Percentiles rank a stretch among this genome's conserved stretches.
These are phyloP conservation scores for Gynostemma pentaphyllum DNA, from an alignment of 306 rosid genomes.

Conservation along the genomic window DNA sequence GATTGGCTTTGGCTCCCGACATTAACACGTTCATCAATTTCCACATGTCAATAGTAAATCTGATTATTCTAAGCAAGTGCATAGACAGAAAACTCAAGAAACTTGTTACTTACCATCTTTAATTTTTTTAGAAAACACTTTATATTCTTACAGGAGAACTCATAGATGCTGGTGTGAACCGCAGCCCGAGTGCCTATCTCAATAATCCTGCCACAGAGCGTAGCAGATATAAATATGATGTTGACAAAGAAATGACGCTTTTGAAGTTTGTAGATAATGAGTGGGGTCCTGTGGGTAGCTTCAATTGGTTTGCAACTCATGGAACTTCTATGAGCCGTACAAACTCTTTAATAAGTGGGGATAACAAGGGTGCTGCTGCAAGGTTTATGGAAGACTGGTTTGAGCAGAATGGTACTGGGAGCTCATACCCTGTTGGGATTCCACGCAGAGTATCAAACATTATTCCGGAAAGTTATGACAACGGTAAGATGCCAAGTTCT, in stretches of 20 bases:
- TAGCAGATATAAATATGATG: slow-evolving; percentile 51
- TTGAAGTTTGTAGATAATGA: slow-evolving; percentile 70
- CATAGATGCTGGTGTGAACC: slow-evolving; percentile 74
- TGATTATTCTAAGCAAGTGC: not conserved
- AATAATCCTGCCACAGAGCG: slow-evolving; percentile 74
- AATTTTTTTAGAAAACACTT: not conserved
- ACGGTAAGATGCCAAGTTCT: slow-evolving; percentile 17
- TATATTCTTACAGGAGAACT: slow-evolving; percentile 47
- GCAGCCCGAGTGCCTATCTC: slow-evolving; percentile 91
- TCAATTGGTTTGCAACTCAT: slow-evolving; percentile 95
- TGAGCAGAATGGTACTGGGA: slow-evolving; percentile 22
- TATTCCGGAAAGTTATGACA: slow-evolving; percentile 12
- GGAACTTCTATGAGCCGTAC: slow-evolving; percentile 96
- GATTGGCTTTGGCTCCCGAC: not conserved
- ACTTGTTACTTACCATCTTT: slow-evolving; percentile 12
- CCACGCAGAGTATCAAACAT: slow-evolving; percentile 35
- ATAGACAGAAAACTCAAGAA: not conserved
- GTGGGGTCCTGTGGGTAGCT: slow-evolving; percentile 86
- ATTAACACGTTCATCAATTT: not conserved
- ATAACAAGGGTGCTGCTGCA: slow-evolving; percentile 95
- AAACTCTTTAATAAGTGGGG: slow-evolving; percentile 81
- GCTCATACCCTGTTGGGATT: slow-evolving; percentile 13
- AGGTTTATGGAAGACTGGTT: slow-evolving; percentile 98
- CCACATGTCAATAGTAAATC: not conserved
- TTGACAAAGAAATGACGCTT: slow-evolving; percentile 89